Percentiles rank a stretch among this genome's conserved stretches.
These are phyloP conservation scores for Crithidia brevicula DNA, from an alignment of 208 protist genomes.

Conservation along the genomic window DNA sequence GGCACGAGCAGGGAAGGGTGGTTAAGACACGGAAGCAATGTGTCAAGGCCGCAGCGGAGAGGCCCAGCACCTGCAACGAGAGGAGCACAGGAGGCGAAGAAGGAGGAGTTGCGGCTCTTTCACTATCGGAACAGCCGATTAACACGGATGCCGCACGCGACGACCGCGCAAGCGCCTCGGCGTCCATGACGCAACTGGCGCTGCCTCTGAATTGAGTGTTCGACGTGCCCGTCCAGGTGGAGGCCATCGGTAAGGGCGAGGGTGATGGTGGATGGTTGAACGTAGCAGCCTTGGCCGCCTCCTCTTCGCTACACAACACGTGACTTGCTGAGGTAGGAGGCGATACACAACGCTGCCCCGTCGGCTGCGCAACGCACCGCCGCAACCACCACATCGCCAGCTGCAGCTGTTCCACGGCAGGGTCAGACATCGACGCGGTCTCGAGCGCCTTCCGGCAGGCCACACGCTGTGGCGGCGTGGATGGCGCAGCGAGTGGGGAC, in stretches of 20 bases:
- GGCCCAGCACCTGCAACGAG: neutral
- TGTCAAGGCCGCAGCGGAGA: neutral
- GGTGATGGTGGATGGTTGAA: too few species aligned
- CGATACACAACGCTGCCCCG: neutral
- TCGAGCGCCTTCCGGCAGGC: too few species aligned
- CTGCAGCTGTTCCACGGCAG: neutral
- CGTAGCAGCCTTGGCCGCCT: too few species aligned
- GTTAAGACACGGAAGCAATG: neutral
- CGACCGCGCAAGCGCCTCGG: neutral
- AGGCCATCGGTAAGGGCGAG: too few species aligned
- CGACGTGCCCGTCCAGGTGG: too few species aligned
- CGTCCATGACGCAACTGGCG: neutral
- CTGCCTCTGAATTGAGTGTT: too few species aligned
- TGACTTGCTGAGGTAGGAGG: too few species aligned
- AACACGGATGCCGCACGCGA: neutral
- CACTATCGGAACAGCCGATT: too few species aligned
- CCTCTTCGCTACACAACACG: too few species aligned
- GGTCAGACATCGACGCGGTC: neutral
- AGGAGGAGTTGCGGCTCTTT: too few species aligned
- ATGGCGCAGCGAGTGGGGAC: neutral
- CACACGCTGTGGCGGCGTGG: neutral
- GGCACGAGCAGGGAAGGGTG: neutral
- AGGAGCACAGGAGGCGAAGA: neutral
- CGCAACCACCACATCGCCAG: conserved; percentile 12
- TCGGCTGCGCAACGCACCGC: neutral